phyloP scores from a whole-genome alignment of 73 alveolate genomes.

The Paramecium sexaurelia region DNA sequence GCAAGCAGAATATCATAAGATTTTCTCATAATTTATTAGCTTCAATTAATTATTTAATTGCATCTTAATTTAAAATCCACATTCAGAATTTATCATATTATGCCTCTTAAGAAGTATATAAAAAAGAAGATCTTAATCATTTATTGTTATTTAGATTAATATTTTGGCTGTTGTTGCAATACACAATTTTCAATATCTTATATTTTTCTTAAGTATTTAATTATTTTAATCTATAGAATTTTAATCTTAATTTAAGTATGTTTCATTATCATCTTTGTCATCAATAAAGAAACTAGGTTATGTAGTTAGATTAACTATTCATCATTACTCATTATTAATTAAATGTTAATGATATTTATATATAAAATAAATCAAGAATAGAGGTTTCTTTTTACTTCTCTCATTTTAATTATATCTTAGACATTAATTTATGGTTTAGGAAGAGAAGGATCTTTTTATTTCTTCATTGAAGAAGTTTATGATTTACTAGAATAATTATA shows the following conservation, averaged over 20 bases:
- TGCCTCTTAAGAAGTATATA: not conserved
- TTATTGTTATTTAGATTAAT: no score
- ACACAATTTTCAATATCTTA: slow-evolving; percentile 21
- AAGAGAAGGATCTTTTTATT: slow-evolving; percentile 42
- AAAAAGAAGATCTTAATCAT: slow-evolving; percentile 1
- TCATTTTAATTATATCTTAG: slow-evolving; percentile 20
- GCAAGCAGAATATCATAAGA: not conserved
- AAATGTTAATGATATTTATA: not conserved
- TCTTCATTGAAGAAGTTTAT: not conserved
- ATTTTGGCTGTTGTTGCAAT: no score
- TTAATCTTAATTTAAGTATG: not conserved
- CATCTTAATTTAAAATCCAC: not conserved
- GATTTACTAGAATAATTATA: not conserved
- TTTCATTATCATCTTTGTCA: slow-evolving; percentile 49
- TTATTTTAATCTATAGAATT: slow-evolving; percentile 15
- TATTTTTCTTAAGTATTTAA: slow-evolving; percentile 17
- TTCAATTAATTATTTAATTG: not conserved
- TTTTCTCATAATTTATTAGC: not conserved
- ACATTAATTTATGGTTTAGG: slow-evolving; percentile 46
- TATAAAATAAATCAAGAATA: slow-evolving; percentile 15
- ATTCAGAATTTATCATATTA: not conserved
- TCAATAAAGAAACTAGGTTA: slow-evolving; percentile 42
- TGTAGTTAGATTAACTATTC: slow-evolving; percentile 12
- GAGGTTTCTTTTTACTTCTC: slow-evolving; percentile 30
- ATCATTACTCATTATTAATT: slow-evolving; percentile 28